These are phyloP conservation scores for Trichosanthes cucumerina DNA, from an alignment of 306 rosid species.

Conservation along the genomic window DNA sequence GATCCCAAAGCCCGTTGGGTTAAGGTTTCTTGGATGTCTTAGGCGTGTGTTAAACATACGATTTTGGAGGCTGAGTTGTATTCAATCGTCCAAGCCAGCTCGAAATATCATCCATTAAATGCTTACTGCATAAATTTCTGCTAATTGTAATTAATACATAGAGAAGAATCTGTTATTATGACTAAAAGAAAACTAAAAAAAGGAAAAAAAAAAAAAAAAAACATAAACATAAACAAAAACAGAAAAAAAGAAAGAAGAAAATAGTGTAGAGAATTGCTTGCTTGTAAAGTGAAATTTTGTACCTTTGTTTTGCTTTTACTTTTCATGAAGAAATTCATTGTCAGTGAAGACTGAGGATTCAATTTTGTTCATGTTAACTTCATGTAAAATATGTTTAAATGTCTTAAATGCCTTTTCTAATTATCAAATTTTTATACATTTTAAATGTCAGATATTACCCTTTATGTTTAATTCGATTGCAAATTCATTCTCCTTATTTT, in stretches of 20 bases:
- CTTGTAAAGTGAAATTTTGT: conserved; percentile 8
- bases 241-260: neutral
- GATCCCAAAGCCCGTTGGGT: neutral
- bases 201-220: neutral
- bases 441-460: neutral
- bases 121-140: neutral
- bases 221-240: too few relatives aligned
- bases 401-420: neutral
- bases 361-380: neutral
- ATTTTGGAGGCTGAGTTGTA: neutral
- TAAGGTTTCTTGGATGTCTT: conserved; percentile 1
- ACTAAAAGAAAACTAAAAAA: neutral
- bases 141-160: conserved; percentile 9
- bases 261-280: conserved; percentile 3
- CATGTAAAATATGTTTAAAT: neutral
- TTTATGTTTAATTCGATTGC: neutral
- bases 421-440: neutral
- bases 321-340: neutral
- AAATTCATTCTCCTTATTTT: neutral
- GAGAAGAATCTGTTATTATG: neutral
- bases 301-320: neutral
- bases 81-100: conserved; percentile 6
- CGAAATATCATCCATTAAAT: neutral
- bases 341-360: neutral
- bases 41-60: neutral